phyloP scores from a whole-genome alignment of 306 rosid genomes.

The Vicia villosa region DNA sequence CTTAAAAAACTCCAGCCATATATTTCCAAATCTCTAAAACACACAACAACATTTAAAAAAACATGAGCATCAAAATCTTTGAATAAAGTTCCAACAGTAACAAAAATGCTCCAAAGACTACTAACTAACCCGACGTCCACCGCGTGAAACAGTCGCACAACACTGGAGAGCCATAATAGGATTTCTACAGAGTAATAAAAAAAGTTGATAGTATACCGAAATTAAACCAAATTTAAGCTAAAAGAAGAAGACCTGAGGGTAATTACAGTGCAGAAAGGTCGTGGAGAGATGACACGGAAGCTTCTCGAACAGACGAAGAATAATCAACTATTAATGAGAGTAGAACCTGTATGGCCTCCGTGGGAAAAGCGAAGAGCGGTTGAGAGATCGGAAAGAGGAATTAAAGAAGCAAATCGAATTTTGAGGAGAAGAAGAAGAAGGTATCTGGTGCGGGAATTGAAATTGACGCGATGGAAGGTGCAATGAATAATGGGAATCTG shows the following conservation, averaged over 20 bases:
- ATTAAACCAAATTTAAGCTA: neutral
- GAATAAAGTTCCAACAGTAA: neutral
- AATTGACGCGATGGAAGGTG: slow-evolving; percentile 65
- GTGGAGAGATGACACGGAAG: slow-evolving; percentile 83
- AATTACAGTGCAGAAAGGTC: slow-evolving; percentile 72
- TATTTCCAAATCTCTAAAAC: slow-evolving; percentile 83
- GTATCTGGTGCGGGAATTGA: slow-evolving; percentile 78
- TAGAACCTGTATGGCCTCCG: slow-evolving; percentile 91
- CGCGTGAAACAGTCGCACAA: slow-evolving; percentile 78
- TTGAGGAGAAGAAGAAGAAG: neutral
- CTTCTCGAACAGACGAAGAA: slow-evolving; percentile 69
- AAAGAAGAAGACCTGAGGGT: neutral
- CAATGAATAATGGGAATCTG: neutral
- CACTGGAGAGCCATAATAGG: slow-evolving; percentile 85
- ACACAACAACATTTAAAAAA: neutral
- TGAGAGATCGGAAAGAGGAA: slow-evolving; percentile 36
- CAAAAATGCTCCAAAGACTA: neutral
- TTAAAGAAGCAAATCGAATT: neutral
- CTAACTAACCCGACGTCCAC: slow-evolving; percentile 81
- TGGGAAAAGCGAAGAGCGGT: neutral
- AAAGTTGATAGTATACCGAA: neutral
- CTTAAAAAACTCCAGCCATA: slow-evolving; percentile 96
- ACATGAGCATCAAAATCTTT: neutral
- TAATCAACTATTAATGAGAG: slow-evolving; percentile 81
- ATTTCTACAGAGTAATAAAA: slow-evolving; percentile 47